Base-by-base conservation (phyloP, 2,329 filamentous ascomycete species). In the Botryotinia globosa region DNA sequence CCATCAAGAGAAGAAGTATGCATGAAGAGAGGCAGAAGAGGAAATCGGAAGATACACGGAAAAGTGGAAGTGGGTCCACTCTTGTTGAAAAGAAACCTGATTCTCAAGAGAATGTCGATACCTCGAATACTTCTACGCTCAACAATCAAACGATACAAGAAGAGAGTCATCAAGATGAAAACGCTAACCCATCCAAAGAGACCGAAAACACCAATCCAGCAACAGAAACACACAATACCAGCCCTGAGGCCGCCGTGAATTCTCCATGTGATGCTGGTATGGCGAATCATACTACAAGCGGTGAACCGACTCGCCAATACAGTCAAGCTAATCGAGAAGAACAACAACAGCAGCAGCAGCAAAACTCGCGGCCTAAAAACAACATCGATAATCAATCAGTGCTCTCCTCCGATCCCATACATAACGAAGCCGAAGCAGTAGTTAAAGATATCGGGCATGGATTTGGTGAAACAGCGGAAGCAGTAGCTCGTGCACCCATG, bases 1-100 rank as follows among this genome's bases (percentile, higher is more conserved):
- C 85, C 16, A 84, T 88, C 2, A 87, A 85, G 73, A 87, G 85
- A 77, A 83, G 87, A 34, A 84, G 84, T 69, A 84, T 86, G 74
- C 84, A 85, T 58, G 85, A 85, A 74, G 82, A 84, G 78, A 79
- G 80, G 67, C 68, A 67, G 62, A 80, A 77, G 73, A 79, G 75
- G 22, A 74, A 77, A 73, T 76, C 76, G 37, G 79, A 76, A 69
- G 71, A 73, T 45, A n/a, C 42, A 39, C 48, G 56, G 32, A 66
- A 58, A 56, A 70, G 63, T 63, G 51, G 63, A 65, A 73, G 64
- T 68, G 66, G 59, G 39, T 73, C 66, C 29, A 73, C 65, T 29
- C 61, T 71, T 61, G 64, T 32, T 22, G 69, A 68, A n/a, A 65
- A 61, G 45, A 48, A 64, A 32, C 45, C 64, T 32, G 39, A 37